Conservation (phyloP, 1,139 yeast species). For the Wickerhamiella infanticola region DNA sequence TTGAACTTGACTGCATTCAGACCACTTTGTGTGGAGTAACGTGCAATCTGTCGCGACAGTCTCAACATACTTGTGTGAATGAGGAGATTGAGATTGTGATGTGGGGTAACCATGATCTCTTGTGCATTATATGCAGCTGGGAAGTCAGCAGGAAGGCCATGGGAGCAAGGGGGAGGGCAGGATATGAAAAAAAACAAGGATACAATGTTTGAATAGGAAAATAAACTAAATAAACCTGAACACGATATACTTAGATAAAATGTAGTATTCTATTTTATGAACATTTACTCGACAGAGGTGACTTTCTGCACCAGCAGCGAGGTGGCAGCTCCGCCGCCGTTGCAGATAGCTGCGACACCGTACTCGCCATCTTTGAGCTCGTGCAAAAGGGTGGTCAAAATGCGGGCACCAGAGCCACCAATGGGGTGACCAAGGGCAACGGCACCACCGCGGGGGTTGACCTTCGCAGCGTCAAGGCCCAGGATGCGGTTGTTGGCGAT, state of each 20-base stretch:
- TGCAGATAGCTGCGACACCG: conserved; percentile 89
- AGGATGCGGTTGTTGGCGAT: conserved; percentile 65
- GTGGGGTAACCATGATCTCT: too few relatives aligned
- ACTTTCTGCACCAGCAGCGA: conserved; percentile 49
- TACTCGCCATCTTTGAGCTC: conserved; percentile 68
- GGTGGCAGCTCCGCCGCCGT: conserved; percentile 97
- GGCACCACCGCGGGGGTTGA: conserved; percentile 90
- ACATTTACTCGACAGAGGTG: background rate
- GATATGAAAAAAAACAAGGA: background rate
- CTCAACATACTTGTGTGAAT: background rate
- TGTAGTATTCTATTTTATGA: background rate
- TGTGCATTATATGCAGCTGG: background rate
- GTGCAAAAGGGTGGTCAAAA: conserved; percentile 63
- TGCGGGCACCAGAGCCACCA: conserved; percentile 91
- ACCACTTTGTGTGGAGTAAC: background rate
- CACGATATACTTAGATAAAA: too few relatives aligned
- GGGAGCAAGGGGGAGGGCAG: background rate
- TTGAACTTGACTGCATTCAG: conserved; percentile 13
- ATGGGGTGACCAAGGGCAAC: conserved; percentile 92
- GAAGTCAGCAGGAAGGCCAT: background rate
- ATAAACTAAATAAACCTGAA: too few relatives aligned
- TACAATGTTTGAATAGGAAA: background rate
- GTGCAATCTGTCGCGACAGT: background rate
- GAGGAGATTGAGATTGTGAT: background rate
- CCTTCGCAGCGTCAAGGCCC: conserved; percentile 48